These are phyloP conservation scores for Cercophora scortea DNA, from an alignment of 495 filamentous ascomycete genomes.

Conservation along the genomic window DNA sequence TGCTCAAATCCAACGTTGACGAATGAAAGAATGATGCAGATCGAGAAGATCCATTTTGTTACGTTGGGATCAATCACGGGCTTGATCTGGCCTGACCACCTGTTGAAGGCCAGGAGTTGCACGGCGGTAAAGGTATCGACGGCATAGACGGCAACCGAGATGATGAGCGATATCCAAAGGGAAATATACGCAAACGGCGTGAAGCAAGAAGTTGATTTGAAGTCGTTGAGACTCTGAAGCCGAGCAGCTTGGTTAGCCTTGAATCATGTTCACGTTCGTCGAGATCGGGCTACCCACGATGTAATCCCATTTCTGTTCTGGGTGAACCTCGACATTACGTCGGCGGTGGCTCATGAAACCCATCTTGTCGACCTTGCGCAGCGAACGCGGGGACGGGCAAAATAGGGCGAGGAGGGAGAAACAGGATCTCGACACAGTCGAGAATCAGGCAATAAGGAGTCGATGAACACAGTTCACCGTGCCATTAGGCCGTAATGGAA, in stretches of 20 bases:
- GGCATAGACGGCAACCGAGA: conserved; percentile 77
- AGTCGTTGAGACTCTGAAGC: conserved; percentile 78
- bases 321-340: conserved; percentile 53
- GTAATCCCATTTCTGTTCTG: conserved; percentile 92
- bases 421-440: conserved; percentile 24
- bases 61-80: conserved; percentile 54
- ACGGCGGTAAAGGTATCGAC: conserved; percentile 90
- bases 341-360: conserved; percentile 64
- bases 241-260: conserved; percentile 3
- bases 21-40: conserved; percentile 81
- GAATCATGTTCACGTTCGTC: neutral
- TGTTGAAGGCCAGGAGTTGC: conserved; percentile 76
- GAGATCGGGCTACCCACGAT: conserved; percentile 52
- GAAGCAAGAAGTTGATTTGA: conserved; percentile 71
- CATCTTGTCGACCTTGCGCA: conserved; percentile 44
- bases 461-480: conserved; percentile 26
- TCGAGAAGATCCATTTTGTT: conserved; percentile 81
- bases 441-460: conserved; percentile 15
- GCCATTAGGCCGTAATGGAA: conserved; percentile 6
- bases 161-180: conserved; percentile 68
- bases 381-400: neutral
- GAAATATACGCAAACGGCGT: conserved; percentile 74
- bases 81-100: conserved; percentile 49
- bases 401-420: conserved; percentile 10
- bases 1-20: conserved; percentile 69